Percentiles rank a stretch among this genome's conserved stretches.
phyloP scores from a whole-genome alignment of 2,329 filamentous ascomycete species.

The Emydomyces testavorans region DNA sequence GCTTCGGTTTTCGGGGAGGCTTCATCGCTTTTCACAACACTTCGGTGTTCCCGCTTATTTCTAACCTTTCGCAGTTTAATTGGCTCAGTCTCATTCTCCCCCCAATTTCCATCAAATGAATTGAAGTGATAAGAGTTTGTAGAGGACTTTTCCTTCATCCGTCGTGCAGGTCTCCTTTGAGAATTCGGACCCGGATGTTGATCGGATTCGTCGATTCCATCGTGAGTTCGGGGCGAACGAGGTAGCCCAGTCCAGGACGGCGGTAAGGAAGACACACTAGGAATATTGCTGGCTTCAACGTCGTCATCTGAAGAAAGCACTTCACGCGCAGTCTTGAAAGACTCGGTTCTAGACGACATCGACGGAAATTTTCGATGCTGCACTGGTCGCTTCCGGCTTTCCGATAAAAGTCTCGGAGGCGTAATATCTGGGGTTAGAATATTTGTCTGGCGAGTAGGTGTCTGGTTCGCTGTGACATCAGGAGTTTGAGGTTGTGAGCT shows the following conservation, averaged over 20 bases:
- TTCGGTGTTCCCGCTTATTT: constrained; percentile 9
- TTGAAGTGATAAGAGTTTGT: neutral
- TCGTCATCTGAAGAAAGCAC: constrained; percentile 53
- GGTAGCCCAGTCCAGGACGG: constrained; percentile 17
- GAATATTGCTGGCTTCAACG: constrained; percentile 25
- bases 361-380: constrained; percentile 43
- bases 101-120: constrained; percentile 2
- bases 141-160: neutral
- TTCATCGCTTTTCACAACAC: neutral
- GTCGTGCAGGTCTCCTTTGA: neutral
- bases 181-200: neutral
- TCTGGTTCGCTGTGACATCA: constrained; percentile 30
- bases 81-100: neutral
- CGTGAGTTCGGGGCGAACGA: constrained; percentile 13
- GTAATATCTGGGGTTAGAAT: constrained; percentile 67
- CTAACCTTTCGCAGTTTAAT: constrained; percentile 2
- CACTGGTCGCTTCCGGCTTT: constrained; percentile 26
- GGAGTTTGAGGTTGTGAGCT: constrained; percentile 11
- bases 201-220: neutral
- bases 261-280: constrained; percentile 18
- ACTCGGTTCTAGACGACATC: constrained; percentile 51
- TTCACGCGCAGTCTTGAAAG: constrained; percentile 61
- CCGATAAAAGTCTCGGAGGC: constrained; percentile 44
- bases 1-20: no score
- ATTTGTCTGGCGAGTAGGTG: constrained; percentile 54